Base-by-base conservation (phyloP, 345 rosid genomes). In the Citrus maxima region DNA sequence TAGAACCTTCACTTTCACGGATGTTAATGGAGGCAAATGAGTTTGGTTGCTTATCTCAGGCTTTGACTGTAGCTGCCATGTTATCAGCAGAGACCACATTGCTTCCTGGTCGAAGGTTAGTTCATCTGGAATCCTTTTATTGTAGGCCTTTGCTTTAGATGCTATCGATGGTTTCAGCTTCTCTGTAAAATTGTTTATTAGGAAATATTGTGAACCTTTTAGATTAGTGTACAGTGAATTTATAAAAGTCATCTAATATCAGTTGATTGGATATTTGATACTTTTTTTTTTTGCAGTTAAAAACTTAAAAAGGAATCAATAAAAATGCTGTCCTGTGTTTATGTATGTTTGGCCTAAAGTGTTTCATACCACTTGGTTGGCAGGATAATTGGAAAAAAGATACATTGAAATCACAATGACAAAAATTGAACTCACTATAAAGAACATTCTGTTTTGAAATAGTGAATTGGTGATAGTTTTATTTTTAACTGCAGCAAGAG, bases 1-100 rank as follows among this genome's bases (percentile, higher is more conserved):
- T 96, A 74, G 99, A 94, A 84, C 99, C 99, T 59, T 94, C 99
- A 51, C 89, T 96, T 80, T 91, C 99, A 75, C 89, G 98, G 92
- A 94, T 93, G 72, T 87, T 96, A 79, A 87, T 93, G 73, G 97
- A 94, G 86, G 98, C 99, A 67, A 91, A 91, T 81, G 93, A 90
- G 78, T 80, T 78, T 78, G 97, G 91, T 76, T 91, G 95, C 90
- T 85, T 96, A 82, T 86, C 97, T 77, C 93, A 94, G 86, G 98
- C 98, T 81, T 82, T 96, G 83, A 91, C 98, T n/a, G 88, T 96
- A 72, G 98, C 88, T 85, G 93, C 99, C 62, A 94, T 96, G 98
- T 80, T 96, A 80, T 96, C 99, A 37, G 97, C 93, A 37, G 98
- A 96, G 82, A 94, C 99, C 74, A 80, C 93, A 66, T 86, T 96